Percentiles rank a stretch among this genome's conserved stretches.
These are phyloP conservation scores for Neotropicomus parvogracilis DNA, from an alignment of 1,284 basidiomycete genomes.

Conservation along the genomic window DNA sequence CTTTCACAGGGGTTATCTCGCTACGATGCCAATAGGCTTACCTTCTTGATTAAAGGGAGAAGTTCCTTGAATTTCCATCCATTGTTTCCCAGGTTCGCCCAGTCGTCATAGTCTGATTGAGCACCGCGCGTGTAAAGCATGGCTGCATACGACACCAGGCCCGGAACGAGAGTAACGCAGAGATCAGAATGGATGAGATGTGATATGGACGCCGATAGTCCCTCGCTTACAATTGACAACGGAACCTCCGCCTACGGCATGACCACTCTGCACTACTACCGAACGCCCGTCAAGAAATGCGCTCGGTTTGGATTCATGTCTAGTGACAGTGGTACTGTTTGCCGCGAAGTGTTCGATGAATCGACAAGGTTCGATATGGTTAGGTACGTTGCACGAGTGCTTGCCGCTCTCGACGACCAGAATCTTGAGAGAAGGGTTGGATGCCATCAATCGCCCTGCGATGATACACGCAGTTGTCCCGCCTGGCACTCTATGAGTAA, in stretches of 20 bases:
- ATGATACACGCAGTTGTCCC: slow-evolving; percentile 21
- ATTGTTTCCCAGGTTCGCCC: slow-evolving; percentile 47
- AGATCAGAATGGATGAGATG: no score
- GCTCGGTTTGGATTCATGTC: slow-evolving; percentile 3
- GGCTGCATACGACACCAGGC: slow-evolving; percentile 33
- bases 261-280: slow-evolving; percentile 1
- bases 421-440: slow-evolving; percentile 22
- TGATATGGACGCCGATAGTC: no score
- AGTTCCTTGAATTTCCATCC: slow-evolving; percentile 44
- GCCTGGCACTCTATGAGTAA: slow-evolving; percentile 7
- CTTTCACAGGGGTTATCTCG: neutral
- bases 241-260: slow-evolving; percentile 5
- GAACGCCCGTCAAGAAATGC: slow-evolving; percentile 4
- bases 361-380: slow-evolving; percentile 5
- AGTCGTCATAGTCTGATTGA: slow-evolving; percentile 56
- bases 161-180: neutral
- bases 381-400: slow-evolving; percentile 5
- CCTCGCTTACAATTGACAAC: slow-evolving; percentile 4
- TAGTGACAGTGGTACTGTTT: slow-evolving; percentile 1
- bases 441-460: slow-evolving; percentile 16
- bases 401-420: slow-evolving; percentile 16
- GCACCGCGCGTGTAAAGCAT: slow-evolving; percentile 51
- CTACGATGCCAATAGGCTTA: neutral
- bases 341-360: neutral
- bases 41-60: slow-evolving; percentile 10